Evolutionary conservation across 2,329 filamentous ascomycete species (phyloP).

Genomic region (Acarospora socialis): DNA sequence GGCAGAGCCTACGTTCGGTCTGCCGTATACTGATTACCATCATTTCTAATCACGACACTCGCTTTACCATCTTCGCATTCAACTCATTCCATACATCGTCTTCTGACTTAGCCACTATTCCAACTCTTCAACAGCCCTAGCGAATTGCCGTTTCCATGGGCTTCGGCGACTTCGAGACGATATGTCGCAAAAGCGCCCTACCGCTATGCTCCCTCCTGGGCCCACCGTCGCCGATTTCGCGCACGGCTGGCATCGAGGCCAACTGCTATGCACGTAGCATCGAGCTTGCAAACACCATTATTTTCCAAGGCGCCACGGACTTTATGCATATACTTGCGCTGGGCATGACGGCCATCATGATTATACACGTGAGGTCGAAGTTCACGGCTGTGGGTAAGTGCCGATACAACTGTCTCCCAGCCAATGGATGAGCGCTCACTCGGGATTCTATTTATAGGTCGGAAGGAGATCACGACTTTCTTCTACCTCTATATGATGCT

Average conservation of each 20-base stretch:
- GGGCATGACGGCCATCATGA: constrained; percentile 92
- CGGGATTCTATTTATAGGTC: constrained; percentile 29
- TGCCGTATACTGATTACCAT: no score
- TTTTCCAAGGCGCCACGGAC: constrained; percentile 83
- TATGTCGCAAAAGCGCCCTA: constrained; percentile 74
- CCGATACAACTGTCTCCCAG: constrained; percentile 11
- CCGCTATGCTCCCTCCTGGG: constrained; percentile 82
- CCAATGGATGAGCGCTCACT: background rate
- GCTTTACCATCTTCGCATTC: background rate
- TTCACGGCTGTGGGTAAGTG: constrained; percentile 90
- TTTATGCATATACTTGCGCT: constrained; percentile 87
- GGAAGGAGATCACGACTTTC: constrained; percentile 68
- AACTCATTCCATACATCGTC: no score
- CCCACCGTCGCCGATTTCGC: constrained; percentile 42
- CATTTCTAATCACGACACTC: background rate
- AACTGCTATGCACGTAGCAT: constrained; percentile 90
- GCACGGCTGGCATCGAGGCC: constrained; percentile 67
- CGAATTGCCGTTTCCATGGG: no score
- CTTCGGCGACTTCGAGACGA: constrained; percentile 78
- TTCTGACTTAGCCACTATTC: background rate
- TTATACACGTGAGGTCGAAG: constrained; percentile 89
- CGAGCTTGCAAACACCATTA: constrained; percentile 94
- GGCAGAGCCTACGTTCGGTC: no score
- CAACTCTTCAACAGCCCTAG: no score
- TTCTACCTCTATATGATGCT: constrained; percentile 95